Evolutionary conservation across 352 stramenopile genomes (phyloP), one percentile per base, ranked within the genome.

Genomic region (Phytophthora pluvialis): DNA sequence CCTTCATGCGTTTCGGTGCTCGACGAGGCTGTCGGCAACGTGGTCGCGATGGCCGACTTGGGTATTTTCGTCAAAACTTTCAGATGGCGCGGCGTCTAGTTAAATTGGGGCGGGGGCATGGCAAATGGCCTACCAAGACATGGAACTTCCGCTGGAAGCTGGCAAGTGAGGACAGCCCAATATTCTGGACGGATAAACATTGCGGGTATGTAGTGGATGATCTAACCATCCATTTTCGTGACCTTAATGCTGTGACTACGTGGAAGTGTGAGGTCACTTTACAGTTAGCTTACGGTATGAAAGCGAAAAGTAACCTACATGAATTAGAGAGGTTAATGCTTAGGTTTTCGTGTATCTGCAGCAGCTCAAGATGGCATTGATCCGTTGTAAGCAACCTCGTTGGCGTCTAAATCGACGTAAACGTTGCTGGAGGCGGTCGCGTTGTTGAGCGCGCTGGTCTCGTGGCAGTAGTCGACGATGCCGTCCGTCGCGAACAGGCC

Each of bases 161-260:
- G n/a, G 13, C 18, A 44, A 26, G 15, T 35, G 32, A 45, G 32
- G 48, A 55, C 32, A 55, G 33, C 21, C 33, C 11, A 43, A 44
- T 6, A 33, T 26, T 11, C 48, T 43, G 5, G n/a, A n/a, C n/a
- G n/a, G n/a, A n/a, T n/a, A n/a, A 18, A 31, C 10, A 31, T 31
- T 42, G n/a, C 42, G 9, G 46, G 31, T 45, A 16, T 21, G 48
- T 35, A 16, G 42, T 51, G 28, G 44, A 38, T 51, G 44, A 4
- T 38, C 25, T 33, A 32, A 32, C 7, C 18, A 51, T 38, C 44
- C 26, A 48, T 16, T 38, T 15, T 10, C 9, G 21, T 47, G n/a
- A 31, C 42, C 18, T 47, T 15, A 16, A 16, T 47, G 21, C 16
- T 9, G 18, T 47, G 18, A 3, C 11, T 39, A 31, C n/a, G n/a